Evolutionary conservation across 1,284 basidiomycete species (phyloP).

Genomic region (Entoloma clypeatum): DNA sequence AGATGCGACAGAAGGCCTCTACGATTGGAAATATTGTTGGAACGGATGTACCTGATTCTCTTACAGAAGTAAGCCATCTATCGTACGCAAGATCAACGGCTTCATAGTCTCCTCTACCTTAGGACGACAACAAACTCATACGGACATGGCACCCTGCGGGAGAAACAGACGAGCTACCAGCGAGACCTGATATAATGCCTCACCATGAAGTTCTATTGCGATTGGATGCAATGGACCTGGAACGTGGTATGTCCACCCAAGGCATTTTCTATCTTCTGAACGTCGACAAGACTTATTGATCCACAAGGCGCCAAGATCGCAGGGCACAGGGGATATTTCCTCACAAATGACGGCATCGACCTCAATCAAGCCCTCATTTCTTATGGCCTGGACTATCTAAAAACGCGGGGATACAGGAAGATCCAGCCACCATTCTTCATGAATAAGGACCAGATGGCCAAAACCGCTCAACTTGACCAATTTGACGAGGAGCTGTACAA

Average conservation of each 20-base stretch:
- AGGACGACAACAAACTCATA: slow-evolving; percentile 87
- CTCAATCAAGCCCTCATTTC: slow-evolving; percentile 96
- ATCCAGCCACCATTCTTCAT: slow-evolving; percentile 98
- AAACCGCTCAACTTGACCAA: slow-evolving; percentile 96
- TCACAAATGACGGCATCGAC: slow-evolving; percentile 94
- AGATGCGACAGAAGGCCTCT: slow-evolving; percentile 78
- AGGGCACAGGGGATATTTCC: slow-evolving; percentile 95
- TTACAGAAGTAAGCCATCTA: slow-evolving; percentile 87
- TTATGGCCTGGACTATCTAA: slow-evolving; percentile 93
- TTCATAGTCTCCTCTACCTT: neutral
- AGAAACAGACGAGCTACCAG: slow-evolving; percentile 53
- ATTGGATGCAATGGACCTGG: slow-evolving; percentile 93
- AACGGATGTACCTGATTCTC: slow-evolving; percentile 79
- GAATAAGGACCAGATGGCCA: slow-evolving; percentile 96
- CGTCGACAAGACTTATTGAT: neutral
- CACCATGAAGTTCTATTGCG: slow-evolving; percentile 96
- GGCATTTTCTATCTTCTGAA: neutral
- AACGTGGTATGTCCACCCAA: slow-evolving; percentile 64
- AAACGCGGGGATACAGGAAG: slow-evolving; percentile 84
- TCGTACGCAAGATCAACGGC: no score
- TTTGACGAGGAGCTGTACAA: slow-evolving; percentile 99
- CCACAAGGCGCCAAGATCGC: slow-evolving; percentile 79
- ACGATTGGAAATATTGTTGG: slow-evolving; percentile 94
- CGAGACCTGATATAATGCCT: slow-evolving; percentile 75
- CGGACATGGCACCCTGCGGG: slow-evolving; percentile 87